Evolutionary conservation across 768 basidiomycete genomes (phyloP).

Genomic region (Serendipita sp.): DNA sequence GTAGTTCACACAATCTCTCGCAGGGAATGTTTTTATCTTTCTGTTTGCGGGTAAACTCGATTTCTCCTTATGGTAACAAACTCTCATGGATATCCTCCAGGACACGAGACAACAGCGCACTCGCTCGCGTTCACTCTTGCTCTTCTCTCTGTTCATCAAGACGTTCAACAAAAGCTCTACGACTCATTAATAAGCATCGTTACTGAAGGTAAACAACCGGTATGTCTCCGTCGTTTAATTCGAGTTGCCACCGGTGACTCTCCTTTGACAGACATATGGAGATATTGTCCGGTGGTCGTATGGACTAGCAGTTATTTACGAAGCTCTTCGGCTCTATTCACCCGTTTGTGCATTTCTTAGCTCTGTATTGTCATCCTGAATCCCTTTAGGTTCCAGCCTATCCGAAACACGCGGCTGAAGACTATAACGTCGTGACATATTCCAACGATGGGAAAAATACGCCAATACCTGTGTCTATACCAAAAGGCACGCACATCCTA

Average conservation of each 20-base stretch:
- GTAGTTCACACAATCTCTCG: not conserved
- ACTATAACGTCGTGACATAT: not conserved
- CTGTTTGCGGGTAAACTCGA: not conserved
- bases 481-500: conserved; percentile 2
- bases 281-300: not conserved
- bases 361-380: not conserved
- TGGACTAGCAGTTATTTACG: not conserved
- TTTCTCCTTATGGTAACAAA: no score
- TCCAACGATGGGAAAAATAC: not conserved
- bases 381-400: not conserved
- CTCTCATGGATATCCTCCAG: not conserved
- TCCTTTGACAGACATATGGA: not conserved
- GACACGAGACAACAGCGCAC: conserved; percentile 16
- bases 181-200: not conserved
- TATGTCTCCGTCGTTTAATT: not conserved
- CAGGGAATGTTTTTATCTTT: not conserved
- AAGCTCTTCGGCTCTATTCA: not conserved
- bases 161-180: conserved; percentile 13
- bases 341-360: not conserved
- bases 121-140: conserved; percentile 14
- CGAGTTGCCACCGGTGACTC: not conserved
- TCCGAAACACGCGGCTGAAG: not conserved
- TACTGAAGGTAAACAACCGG: not conserved
- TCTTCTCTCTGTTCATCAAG: conserved; percentile 15
- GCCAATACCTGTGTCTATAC: not conserved